Conservation (phyloP, 2,329 filamentous ascomycete species). For the Diplodia corticola region DNA sequence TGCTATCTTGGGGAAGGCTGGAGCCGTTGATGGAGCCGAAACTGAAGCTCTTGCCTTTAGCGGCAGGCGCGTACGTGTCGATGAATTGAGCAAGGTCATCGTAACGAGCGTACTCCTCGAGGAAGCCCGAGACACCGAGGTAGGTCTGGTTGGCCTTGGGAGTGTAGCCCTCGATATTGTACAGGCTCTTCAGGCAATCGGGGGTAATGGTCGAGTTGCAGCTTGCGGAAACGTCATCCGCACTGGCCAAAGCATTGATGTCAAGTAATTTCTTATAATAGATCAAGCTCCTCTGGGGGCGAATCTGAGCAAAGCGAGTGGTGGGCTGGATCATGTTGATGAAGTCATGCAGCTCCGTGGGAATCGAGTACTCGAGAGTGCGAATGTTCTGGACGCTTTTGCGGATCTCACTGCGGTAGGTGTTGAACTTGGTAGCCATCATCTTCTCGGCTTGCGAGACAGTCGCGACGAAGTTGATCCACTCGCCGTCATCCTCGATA, state of each 20-base stretch:
- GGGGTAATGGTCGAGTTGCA: slow-evolving; percentile 50
- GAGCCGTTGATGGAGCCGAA: slow-evolving; percentile 46
- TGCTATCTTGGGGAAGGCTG: slow-evolving; percentile 37
- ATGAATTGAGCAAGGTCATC: slow-evolving; percentile 48
- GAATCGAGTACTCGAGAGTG: slow-evolving; percentile 62
- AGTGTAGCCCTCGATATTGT: slow-evolving; percentile 47
- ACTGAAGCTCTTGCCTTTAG: slow-evolving; percentile 47
- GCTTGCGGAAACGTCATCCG: neutral
- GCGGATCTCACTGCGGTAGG: slow-evolving; percentile 53
- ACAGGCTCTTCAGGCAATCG: slow-evolving; percentile 49
- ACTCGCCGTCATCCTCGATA: slow-evolving; percentile 57
- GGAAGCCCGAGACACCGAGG: slow-evolving; percentile 49
- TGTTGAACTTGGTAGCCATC: slow-evolving; percentile 59
- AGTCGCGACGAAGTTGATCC: slow-evolving; percentile 60
- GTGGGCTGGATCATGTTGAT: slow-evolving; percentile 67
- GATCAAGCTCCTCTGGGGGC: slow-evolving; percentile 43
- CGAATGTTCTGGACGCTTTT: slow-evolving; percentile 52
- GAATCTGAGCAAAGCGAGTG: slow-evolving; percentile 59
- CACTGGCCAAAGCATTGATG: slow-evolving; percentile 25
- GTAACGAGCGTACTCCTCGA: slow-evolving; percentile 52
- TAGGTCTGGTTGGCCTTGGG: slow-evolving; percentile 37
- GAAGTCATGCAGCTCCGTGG: slow-evolving; percentile 53
- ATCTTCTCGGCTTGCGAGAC: slow-evolving; percentile 56
- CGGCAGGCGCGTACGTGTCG: slow-evolving; percentile 41
- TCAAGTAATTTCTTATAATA: slow-evolving; percentile 27